Evolutionary conservation across 2,329 filamentous ascomycete species (phyloP), one percentile per base, ranked within the genome.

Genomic region (Fusarium sp.): DNA sequence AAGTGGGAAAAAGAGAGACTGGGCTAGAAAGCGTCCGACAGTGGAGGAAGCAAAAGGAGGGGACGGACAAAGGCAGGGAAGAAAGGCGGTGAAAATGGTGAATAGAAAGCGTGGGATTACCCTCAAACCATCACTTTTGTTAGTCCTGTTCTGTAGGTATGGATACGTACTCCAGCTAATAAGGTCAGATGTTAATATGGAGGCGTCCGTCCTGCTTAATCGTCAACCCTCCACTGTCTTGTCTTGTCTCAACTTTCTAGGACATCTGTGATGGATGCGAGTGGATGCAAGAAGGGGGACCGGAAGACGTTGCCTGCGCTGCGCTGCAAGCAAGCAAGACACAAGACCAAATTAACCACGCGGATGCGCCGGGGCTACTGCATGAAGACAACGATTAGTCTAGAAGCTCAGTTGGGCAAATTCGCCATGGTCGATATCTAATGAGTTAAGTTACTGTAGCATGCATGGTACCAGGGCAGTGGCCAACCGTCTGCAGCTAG

Each of bases 71-170:
- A 43, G 28, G 49, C 46, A 66, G 66, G 61, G 57, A 54, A 61
- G 71, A 74, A 75, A 75, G 71, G 72, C 72, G 72, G 72, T 74
- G 72, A 74, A 74, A 75, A 69, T 65, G 67, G 57, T 52, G 58
- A 65, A 56, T 63, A 62, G 62, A 64, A 51, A 54, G 50, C 37
- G 31, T 39, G 42, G 13, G 45, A 58, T 41, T 61, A 58, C 43
- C 58, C 23, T 46, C 58, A 48, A 57, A 34, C 50, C 34, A 60
- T 37, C 30, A 28, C 42, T 42, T 14, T 41, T 41, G 49, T 52
- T 52, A 52, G 49, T 28, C n/a, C 18, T 25, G 28, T 25, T 37
- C 34, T 37, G 18, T 37, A 37, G 34, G 34, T 37, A 37, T 37
- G 34, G 41, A 54, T 58, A 65, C 52, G 34, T 43, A 59, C 53